Percentiles rank a stretch among this genome's conserved stretches.
Evolutionary conservation across 2,329 filamentous ascomycete species (phyloP).

Genomic region (Reticulascus tulasneorum): DNA sequence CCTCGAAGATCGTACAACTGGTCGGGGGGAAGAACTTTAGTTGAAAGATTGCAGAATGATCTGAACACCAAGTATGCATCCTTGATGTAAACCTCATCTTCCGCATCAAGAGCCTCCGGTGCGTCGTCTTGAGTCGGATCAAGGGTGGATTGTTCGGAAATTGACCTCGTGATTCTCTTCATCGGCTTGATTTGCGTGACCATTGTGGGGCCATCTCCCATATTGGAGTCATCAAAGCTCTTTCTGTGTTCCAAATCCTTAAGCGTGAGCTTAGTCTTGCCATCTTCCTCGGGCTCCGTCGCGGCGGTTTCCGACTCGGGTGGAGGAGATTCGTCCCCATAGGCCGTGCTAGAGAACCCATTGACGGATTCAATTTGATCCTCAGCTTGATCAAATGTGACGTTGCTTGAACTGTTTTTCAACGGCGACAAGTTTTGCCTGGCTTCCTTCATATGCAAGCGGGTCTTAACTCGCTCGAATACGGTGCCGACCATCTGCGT

Average conservation of each 20-base stretch:
- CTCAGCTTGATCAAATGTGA: constrained; percentile 45
- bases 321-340: constrained; percentile 24
- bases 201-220: constrained; percentile 65
- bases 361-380: constrained; percentile 35
- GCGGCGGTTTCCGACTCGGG: constrained; percentile 21
- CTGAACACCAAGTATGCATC: constrained; percentile 97
- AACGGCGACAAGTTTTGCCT: constrained; percentile 55
- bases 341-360: constrained; percentile 29
- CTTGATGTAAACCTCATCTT: constrained; percentile 95
- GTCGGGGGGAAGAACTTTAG: constrained; percentile 83
- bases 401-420: constrained; percentile 49
- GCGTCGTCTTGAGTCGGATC: constrained; percentile 54
- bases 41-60: constrained; percentile 95
- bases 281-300: constrained; percentile 25
- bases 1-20: constrained; percentile 90
- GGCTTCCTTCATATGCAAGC: constrained; percentile 83
- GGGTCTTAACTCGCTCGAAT: constrained; percentile 86
- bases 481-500: constrained; percentile 99
- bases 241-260: constrained; percentile 66
- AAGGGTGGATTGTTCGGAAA: constrained; percentile 49
- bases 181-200: constrained; percentile 56
- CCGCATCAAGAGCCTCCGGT: constrained; percentile 59
- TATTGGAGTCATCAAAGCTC: constrained; percentile 64
- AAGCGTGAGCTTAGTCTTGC: constrained; percentile 55
- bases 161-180: constrained; percentile 39